Base-by-base conservation (phyloP, 116 monocot genomes). In the Papilionanthe hybrid region DNA sequence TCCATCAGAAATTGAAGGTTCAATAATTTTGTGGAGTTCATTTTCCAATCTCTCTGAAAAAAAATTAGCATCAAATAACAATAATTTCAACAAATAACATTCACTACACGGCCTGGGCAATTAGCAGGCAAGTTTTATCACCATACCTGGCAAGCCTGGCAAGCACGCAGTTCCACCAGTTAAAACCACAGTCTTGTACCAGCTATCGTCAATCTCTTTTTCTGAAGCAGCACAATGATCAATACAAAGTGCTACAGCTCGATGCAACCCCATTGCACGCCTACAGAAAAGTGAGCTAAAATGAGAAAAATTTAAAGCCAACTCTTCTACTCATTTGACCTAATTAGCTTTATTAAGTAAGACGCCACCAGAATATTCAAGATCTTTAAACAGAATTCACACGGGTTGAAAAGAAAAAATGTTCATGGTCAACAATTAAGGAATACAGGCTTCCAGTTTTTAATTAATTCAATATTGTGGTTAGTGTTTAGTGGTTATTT, bases 131-230 rank as follows among this genome's bases (percentile, higher is more conserved):
- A 76, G 49, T 30, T 48, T 75, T 27, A 76, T 20, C 11, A 58
- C 45, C 45, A 56, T 88, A 94, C 97, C 97, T 80, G 97, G 75
- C 9, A 97, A 74, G 80, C 97, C 94, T 78, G 92, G 92, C 81
- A 97, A 91, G 77, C 92, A 94, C 55, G 94, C 79, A 68, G 89
- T 92, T 78, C 97, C 97, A 85, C 97, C 97, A 7, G 91, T 86
- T 79, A 97, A 85, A 66, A 97, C 88, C 19, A 97, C 73, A 75
- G 92, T 97, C 81, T 97, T 97, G 75, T 81, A 97, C 97, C 97
- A 97, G 29, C 79, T 84, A 78, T 91, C 88, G 82, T 97, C 91
- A 72, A 81, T 75, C 12, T 68, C 74, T 67, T 90, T 63, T 76
- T 87, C 89, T 66, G 88, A 84, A 78, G 72, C 89, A 72, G 79